Percentiles rank a stretch among this genome's conserved stretches.
phyloP scores from a whole-genome alignment of 108 stramenopile species.

The Poteriospumella lacustris region DNA sequence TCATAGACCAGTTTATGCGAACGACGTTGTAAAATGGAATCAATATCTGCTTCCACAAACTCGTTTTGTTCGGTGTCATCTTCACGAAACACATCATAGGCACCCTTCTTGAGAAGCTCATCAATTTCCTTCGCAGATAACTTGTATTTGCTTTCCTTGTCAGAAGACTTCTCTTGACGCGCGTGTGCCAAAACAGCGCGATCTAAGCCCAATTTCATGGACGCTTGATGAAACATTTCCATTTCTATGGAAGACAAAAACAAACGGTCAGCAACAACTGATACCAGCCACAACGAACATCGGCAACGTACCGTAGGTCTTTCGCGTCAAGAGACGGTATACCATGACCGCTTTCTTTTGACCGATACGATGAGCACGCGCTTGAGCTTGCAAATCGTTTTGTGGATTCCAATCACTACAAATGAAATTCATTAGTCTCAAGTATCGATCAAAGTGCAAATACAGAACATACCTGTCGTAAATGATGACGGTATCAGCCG shows the following conservation, averaged over 20 bases:
- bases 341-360: constrained; percentile 87
- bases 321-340: constrained; percentile 86
- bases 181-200: constrained; percentile 78
- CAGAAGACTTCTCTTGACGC: neutral
- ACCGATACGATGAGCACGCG: constrained; percentile 93
- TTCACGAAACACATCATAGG: constrained; percentile 58
- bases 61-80: constrained; percentile 50
- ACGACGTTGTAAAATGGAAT: constrained; percentile 50
- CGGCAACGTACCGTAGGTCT: constrained; percentile 69
- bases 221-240: constrained; percentile 88
- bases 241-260: constrained; percentile 23
- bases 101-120: constrained; percentile 55
- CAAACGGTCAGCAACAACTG: neutral
- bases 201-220: constrained; percentile 95
- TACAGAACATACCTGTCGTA: constrained; percentile 60
- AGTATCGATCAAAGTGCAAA: neutral
- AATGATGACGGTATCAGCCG: constrained; percentile 89
- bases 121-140: constrained; percentile 47
- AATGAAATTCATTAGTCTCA: neutral
- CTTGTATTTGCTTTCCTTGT: neutral
- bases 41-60: constrained; percentile 54
- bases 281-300: constrained; percentile 58
- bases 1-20: constrained; percentile 43
- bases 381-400: constrained; percentile 85
- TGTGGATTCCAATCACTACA: constrained; percentile 88